Evolutionary conservation across 192 early-diverging fungal genomes (phyloP), one percentile per base, ranked within the genome.

Genomic region (Coemansia sp.): DNA sequence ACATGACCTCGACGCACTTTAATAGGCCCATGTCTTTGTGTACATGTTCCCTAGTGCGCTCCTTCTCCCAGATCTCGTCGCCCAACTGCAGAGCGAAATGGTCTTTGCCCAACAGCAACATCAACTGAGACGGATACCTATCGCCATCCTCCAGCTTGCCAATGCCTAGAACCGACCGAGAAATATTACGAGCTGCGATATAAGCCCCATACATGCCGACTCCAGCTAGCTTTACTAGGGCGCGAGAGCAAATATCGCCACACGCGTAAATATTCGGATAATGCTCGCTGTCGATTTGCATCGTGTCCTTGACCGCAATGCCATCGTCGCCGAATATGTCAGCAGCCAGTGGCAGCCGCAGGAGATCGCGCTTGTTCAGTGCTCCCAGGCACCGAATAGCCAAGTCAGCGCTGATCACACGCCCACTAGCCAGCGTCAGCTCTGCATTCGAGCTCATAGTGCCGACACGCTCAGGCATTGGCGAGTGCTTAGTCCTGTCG

Each of bases 261-360:
- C 85, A 74, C 13, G 91, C 88, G 68, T 88, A 95, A 37, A 95
- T 89, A 70, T 94, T 40, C 3, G 87, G 77, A 69, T 86, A 85
- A 3, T 50, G 32, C 5, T 64, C 62, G 52, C 88, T 84, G 21
- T 77, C 75, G 4, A 94, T 69, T 73, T 96, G 94, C 57, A 93
- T 82, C 1, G 92, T 92, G n/a, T 85, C 84, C 40, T 72, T 76
- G 23, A 90, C 89, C 0, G 73, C 72, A 19, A 85, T 70, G 0
- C 78, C 75, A 1, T 55, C 35, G 8, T 38, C 21, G 2, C 64
- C 69, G 21, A 73, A 42, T 0, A 78, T 17, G 8, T 57, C 65
- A 16, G 14, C 43, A 6, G 37, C 38, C 1, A 53, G 28, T 10
- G 67, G 58, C 23, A 75, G 39, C 16, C 50, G 33, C 23, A 80